Evolutionary conservation across 2,329 filamentous ascomycete species (phyloP), one percentile per base, ranked within the genome.

Genomic region (Curvularia spicifera): DNA sequence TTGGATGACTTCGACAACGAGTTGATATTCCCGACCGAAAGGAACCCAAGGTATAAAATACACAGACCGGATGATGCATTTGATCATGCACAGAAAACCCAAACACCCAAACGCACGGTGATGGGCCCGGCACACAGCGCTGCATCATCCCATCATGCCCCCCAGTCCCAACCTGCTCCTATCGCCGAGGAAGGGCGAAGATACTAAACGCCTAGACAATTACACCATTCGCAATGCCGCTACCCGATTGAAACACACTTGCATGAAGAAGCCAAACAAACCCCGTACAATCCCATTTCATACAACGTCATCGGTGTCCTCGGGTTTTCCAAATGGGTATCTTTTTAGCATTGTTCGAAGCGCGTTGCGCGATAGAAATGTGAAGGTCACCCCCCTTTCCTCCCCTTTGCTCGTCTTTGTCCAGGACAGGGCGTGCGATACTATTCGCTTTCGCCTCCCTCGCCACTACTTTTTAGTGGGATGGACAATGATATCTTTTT

Each of bases 401-500:
- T 35, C 44, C 58, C 59, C 44, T 44, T 47, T 51, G 20, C 37
- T 61, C 35, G 24, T 45, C 47, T 28, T 50, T 7, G 24, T 40
- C 47, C 28, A 39, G 18, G 46, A 51, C 28, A 35, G 37, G 45
- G 22, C 22, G 33, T 54, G 47, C 42, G 39, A 47, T 45, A 56
- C 59, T 68, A 74, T 57, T 75, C 73, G 44, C 67, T 68, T 44
- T 74, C 69, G 29, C 69, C 69, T 43, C 68, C 69, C 54, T 72
- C 70, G 8, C 69, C 70, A 22, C 69, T 68, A 31, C 72, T 77
- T 61, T 79, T 79, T 18, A 79, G 65, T n/a, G 75, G 75, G 22
- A 78, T 69, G 2, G 73, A 72, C 13, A 79, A 71, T 7, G 75
- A 71, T 51, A 79, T 78, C 65, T 78, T 79, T 64, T 78, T 78